These are phyloP conservation scores for Angomonas desouzai DNA, from an alignment of 208 protist species.

Conservation along the genomic window DNA sequence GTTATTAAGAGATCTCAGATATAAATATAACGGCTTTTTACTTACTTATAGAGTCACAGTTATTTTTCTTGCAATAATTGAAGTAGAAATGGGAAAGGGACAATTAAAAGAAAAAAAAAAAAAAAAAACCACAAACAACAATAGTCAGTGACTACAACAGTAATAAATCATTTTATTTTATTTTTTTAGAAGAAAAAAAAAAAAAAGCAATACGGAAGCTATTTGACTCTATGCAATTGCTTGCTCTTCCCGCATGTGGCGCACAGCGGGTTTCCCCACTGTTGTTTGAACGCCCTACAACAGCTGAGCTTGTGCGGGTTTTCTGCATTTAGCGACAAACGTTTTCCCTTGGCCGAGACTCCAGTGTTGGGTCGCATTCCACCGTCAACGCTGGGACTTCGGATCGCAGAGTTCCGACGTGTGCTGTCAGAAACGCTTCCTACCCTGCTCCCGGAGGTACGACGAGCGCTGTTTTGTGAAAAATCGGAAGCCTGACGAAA, in stretches of 20 bases:
- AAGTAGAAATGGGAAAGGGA: too few species aligned
- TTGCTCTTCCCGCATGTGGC: not conserved
- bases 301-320: not conserved
- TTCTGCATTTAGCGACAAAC: not conserved
- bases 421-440: not conserved
- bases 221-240: not conserved
- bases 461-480: not conserved
- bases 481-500: not conserved
- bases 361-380: not conserved
- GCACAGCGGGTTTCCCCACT: slow-evolving; percentile 6
- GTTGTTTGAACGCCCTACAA: slow-evolving; percentile 3
- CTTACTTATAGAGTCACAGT: too few species aligned
- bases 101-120: too few species aligned
- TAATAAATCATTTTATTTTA: too few species aligned
- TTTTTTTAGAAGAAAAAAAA: too few species aligned
- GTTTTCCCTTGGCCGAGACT: not conserved
- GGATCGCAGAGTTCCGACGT: not conserved
- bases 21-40: too few species aligned
- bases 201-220: slow-evolving; percentile 2
- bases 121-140: too few species aligned
- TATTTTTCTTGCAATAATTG: too few species aligned
- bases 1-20: too few species aligned
- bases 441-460: not conserved
- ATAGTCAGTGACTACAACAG: too few species aligned
- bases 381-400: not conserved